phyloP scores from a whole-genome alignment of 495 filamentous ascomycete genomes.

The Pyronema omphalodes region DNA sequence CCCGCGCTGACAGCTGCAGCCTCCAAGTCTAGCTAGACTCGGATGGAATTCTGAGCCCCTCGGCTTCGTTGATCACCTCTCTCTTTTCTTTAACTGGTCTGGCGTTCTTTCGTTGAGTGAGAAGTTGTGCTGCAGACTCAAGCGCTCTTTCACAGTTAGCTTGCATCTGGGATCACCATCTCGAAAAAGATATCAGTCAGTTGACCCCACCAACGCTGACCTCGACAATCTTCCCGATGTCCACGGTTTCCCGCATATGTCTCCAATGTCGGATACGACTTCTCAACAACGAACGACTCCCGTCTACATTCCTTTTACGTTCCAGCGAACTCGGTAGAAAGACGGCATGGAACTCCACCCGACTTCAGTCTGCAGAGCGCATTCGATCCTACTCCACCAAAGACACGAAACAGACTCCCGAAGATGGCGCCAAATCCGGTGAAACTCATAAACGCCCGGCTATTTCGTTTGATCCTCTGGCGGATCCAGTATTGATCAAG shows the following conservation, averaged over 20 bases:
- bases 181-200: no score
- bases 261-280: slow-evolving; percentile 11
- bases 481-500: neutral
- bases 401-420: neutral
- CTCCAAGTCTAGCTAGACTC: neutral
- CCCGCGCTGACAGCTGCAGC: neutral
- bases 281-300: slow-evolving; percentile 1
- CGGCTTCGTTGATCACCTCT: neutral
- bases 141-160: no score
- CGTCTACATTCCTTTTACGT: neutral
- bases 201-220: no score
- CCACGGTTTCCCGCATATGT: slow-evolving; percentile 13
- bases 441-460: neutral
- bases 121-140: neutral
- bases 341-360: neutral
- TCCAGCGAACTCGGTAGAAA: neutral
- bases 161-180: no score
- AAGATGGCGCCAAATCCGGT: neutral
- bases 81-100: neutral
- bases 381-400: neutral
- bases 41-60: neutral
- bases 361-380: neutral
- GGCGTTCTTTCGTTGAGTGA: slow-evolving; percentile 4
- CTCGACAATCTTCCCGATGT: slow-evolving; percentile 2
- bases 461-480: neutral